Evolutionary conservation across 139 green algal genomes (phyloP).

Genomic region (Picochlorum sp.): DNA sequence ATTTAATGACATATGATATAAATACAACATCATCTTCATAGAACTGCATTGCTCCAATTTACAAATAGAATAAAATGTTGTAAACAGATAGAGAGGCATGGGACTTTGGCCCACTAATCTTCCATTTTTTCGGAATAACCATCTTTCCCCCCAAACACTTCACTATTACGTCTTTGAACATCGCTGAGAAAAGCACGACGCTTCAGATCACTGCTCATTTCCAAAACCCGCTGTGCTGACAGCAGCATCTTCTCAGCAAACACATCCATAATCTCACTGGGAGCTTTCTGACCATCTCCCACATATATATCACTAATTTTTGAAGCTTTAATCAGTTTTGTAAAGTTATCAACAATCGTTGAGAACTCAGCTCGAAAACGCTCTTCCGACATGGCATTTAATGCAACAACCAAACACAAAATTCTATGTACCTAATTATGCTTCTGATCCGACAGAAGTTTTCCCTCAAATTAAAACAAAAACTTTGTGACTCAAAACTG

Average conservation of each 20-base stretch:
- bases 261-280: slow-evolving; percentile 30
- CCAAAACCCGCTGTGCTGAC: slow-evolving; percentile 11
- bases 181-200: slow-evolving; percentile 26
- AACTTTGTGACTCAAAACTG: too few species aligned
- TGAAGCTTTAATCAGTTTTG: slow-evolving; percentile 5
- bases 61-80: too few species aligned
- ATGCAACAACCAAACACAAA: too few species aligned
- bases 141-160: too few species aligned
- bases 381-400: slow-evolving; percentile 3
- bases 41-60: too few species aligned
- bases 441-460: too few species aligned
- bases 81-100: too few species aligned
- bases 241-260: slow-evolving; percentile 34
- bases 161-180: neutral
- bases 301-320: neutral
- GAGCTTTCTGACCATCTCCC: neutral
- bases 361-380: neutral
- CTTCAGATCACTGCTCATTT: slow-evolving; percentile 25
- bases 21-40: neutral
- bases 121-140: too few species aligned
- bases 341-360: slow-evolving; percentile 8
- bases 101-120: too few species aligned
- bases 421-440: too few species aligned
- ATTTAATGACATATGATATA: neutral
- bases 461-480: too few species aligned